Evolutionary conservation across 192 early-diverging fungal species (phyloP).

Genomic region (Coemansia sp.): DNA sequence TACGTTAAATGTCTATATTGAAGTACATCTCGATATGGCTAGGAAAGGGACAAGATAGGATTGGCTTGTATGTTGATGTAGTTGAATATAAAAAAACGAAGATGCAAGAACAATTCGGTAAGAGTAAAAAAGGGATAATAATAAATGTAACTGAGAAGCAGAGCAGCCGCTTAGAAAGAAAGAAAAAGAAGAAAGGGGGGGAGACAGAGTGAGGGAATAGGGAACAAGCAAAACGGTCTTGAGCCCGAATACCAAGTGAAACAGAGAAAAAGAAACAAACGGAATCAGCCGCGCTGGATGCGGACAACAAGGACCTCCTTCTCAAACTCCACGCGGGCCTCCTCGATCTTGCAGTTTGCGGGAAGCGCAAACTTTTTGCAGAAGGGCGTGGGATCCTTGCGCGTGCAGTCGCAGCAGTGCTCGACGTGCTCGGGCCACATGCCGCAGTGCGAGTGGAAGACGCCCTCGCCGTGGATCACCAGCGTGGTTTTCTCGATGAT

Average conservation of each 20-base stretch:
- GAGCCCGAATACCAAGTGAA: background rate
- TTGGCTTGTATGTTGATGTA: background rate
- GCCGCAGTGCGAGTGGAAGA: conserved; percentile 54
- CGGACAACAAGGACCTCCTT: conserved; percentile 54
- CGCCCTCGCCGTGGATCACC: conserved; percentile 49
- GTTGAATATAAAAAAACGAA: background rate
- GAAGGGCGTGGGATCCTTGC: conserved; percentile 45
- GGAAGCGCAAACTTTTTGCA: conserved; percentile 47
- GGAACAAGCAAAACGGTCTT: too few relatives aligned
- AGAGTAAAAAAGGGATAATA: background rate
- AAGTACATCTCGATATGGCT: background rate
- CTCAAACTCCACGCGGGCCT: conserved; percentile 50
- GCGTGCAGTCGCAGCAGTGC: conserved; percentile 54
- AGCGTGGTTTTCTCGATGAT: conserved; percentile 29
- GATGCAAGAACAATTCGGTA: background rate
- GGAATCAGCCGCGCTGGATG: conserved; percentile 35
- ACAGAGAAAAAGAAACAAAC: background rate
- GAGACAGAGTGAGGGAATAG: background rate
- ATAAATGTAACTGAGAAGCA: conserved; percentile 1
- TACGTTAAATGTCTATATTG: background rate
- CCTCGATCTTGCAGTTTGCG: conserved; percentile 39
- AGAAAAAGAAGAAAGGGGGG: background rate
- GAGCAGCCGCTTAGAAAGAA: background rate
- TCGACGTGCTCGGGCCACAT: conserved; percentile 55
- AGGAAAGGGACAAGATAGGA: background rate